These are phyloP conservation scores for Pythium chondricola DNA, from an alignment of 352 stramenopile species.

Conservation along the genomic window DNA sequence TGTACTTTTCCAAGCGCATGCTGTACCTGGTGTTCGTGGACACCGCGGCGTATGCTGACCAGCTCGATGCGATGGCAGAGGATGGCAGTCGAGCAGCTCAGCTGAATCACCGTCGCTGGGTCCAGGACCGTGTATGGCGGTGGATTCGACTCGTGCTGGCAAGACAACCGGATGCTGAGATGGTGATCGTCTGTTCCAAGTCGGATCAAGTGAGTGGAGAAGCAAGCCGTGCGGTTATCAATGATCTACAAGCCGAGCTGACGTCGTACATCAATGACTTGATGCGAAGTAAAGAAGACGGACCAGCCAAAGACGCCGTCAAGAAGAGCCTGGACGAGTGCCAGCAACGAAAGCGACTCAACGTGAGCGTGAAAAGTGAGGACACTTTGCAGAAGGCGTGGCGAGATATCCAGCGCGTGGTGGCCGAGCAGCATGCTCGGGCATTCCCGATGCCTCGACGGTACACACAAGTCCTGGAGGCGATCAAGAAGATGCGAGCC, in stretches of 20 bases:
- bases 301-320: too few species aligned
- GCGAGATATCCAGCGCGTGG: too few species aligned
- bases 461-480: too few species aligned
- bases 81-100: background rate
- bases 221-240: background rate
- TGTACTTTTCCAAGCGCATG: slow-evolving; percentile 4
- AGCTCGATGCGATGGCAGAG: background rate
- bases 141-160: slow-evolving; percentile 1
- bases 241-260: background rate
- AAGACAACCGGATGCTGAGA: background rate
- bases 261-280: too few species aligned
- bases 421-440: too few species aligned
- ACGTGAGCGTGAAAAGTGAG: too few species aligned
- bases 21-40: slow-evolving; percentile 4
- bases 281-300: too few species aligned
- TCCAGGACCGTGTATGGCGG: background rate
- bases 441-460: too few species aligned
- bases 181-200: slow-evolving; percentile 3
- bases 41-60: background rate
- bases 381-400: too few species aligned
- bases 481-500: too few species aligned
- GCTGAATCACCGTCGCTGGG: background rate
- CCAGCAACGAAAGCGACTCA: too few species aligned
- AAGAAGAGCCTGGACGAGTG: too few species aligned
- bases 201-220: background rate